These are phyloP conservation scores for Candida sp. DNA, from an alignment of 1,139 yeast species.

Conservation along the genomic window DNA sequence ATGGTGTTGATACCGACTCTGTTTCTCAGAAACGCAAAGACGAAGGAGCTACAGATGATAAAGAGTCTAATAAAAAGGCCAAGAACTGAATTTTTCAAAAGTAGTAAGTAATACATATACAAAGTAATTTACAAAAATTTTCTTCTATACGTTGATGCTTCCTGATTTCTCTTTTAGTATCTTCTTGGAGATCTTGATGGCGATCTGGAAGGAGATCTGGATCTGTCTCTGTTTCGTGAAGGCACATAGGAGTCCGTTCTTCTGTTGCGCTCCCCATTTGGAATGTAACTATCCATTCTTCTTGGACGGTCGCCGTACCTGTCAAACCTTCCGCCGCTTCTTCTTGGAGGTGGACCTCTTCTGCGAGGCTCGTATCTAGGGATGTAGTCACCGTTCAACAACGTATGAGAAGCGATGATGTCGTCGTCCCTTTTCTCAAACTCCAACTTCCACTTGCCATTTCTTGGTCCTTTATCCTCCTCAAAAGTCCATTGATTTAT, in stretches of 20 bases:
- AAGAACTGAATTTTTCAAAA: neutral
- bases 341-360: conserved; percentile 12
- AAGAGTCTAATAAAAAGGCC: neutral
- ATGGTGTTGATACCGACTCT: conserved; percentile 4
- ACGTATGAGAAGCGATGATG: conserved; percentile 41
- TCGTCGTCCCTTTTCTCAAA: conserved; percentile 34
- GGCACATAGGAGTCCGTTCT: conserved; percentile 26
- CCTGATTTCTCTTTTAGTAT: neutral
- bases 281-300: conserved; percentile 11
- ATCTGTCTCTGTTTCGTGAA: conserved; percentile 15
- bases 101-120: neutral
- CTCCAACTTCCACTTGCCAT: conserved; percentile 48
- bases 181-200: conserved; percentile 17
- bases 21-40: conserved; percentile 7
- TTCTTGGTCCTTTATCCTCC: conserved; percentile 46
- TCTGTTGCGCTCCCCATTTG: conserved; percentile 10
- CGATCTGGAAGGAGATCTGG: conserved; percentile 17
- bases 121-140: neutral
- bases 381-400: conserved; percentile 37
- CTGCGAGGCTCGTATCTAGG: conserved; percentile 22
- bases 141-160: neutral
- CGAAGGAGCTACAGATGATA: conserved; percentile 5
- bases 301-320: conserved; percentile 9
- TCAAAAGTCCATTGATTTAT: conserved; percentile 51
- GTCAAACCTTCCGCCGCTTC: conserved; percentile 10